These are phyloP conservation scores for Aureobasidium sp. DNA, from an alignment of 2,329 filamentous ascomycete genomes.

Conservation along the genomic window DNA sequence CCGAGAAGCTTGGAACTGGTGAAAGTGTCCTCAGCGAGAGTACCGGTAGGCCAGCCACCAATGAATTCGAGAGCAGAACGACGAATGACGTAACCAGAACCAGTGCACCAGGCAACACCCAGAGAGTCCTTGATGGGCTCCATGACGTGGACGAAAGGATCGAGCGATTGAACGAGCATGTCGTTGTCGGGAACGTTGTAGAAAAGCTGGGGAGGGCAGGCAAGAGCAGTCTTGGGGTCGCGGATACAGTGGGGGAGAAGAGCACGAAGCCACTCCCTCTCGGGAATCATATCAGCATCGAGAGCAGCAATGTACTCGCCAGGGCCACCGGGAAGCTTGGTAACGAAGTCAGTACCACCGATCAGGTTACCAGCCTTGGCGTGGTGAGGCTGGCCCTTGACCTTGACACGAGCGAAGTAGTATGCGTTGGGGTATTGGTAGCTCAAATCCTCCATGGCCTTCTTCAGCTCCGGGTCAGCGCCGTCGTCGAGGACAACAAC, in stretches of 20 bases:
- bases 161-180: slow-evolving; percentile 49
- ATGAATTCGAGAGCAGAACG: slow-evolving; percentile 53
- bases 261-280: slow-evolving; percentile 51
- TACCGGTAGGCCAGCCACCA: slow-evolving; percentile 53
- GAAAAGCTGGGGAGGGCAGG: slow-evolving; percentile 54
- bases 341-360: slow-evolving; percentile 35
- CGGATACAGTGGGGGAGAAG: slow-evolving; percentile 49
- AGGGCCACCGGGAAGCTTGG: slow-evolving; percentile 18
- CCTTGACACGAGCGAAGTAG: slow-evolving; percentile 39
- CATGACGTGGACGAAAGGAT: slow-evolving; percentile 50
- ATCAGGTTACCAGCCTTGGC: slow-evolving; percentile 61
- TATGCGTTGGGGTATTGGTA: slow-evolving; percentile 32
- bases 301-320: slow-evolving; percentile 46
- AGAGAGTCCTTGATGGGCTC: slow-evolving; percentile 39
- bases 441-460: slow-evolving; percentile 29
- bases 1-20: slow-evolving; percentile 53
- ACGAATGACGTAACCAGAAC: slow-evolving; percentile 53
- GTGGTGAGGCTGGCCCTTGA: slow-evolving; percentile 27
- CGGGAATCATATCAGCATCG: slow-evolving; percentile 62
- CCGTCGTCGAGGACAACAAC: slow-evolving; percentile 37
- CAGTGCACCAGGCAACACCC: slow-evolving; percentile 55
- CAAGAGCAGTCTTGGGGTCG: slow-evolving; percentile 50
- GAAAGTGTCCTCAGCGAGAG: slow-evolving; percentile 53
- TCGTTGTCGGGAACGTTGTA: slow-evolving; percentile 55
- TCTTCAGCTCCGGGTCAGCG: slow-evolving; percentile 27